Evolutionary conservation across 352 stramenopile species (phyloP).

Genomic region (Peronosclerospora sorghi): DNA sequence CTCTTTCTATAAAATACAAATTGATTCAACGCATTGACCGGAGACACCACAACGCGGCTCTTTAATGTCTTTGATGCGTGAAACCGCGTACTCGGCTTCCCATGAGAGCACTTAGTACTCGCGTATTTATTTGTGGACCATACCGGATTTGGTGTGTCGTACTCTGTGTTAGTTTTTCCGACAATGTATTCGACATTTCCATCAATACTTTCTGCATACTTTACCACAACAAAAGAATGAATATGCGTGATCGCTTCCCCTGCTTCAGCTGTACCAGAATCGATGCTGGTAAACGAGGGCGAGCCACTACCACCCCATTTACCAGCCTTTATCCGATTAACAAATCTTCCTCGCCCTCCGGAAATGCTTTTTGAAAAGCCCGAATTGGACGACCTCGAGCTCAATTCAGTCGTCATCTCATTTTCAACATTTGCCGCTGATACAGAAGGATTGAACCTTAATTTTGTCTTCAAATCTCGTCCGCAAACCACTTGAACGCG

Average conservation of each 20-base stretch:
- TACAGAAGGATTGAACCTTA: constrained; percentile 3
- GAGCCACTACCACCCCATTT: constrained; percentile 36
- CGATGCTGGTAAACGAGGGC: constrained; percentile 17
- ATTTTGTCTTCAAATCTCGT: constrained; percentile 27
- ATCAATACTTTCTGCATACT: constrained; percentile 40
- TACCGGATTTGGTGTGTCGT: constrained; percentile 50
- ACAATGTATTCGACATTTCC: constrained; percentile 48
- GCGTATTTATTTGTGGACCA: constrained; percentile 64
- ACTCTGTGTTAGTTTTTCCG: constrained; percentile 81
- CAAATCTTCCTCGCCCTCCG: constrained; percentile 32
- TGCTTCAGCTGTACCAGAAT: constrained; percentile 9
- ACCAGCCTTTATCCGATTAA: constrained; percentile 58
- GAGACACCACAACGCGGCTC: constrained; percentile 49
- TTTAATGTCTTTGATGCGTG: constrained; percentile 40
- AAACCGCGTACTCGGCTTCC: constrained; percentile 50
- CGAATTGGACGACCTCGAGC: constrained; percentile 22
- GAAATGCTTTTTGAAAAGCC: constrained; percentile 42
- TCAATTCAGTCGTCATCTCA: constrained; percentile 15
- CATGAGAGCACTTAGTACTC: constrained; percentile 45
- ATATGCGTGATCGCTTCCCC: constrained; percentile 17
- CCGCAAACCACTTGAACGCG: constrained; percentile 57
- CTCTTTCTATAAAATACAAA: constrained; percentile 65
- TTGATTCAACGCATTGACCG: constrained; percentile 61
- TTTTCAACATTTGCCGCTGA: background rate
- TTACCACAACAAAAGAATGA: constrained; percentile 66